These are phyloP conservation scores for Apiospora phragmitis DNA, from an alignment of 2,329 filamentous ascomycete species.

Conservation along the genomic window DNA sequence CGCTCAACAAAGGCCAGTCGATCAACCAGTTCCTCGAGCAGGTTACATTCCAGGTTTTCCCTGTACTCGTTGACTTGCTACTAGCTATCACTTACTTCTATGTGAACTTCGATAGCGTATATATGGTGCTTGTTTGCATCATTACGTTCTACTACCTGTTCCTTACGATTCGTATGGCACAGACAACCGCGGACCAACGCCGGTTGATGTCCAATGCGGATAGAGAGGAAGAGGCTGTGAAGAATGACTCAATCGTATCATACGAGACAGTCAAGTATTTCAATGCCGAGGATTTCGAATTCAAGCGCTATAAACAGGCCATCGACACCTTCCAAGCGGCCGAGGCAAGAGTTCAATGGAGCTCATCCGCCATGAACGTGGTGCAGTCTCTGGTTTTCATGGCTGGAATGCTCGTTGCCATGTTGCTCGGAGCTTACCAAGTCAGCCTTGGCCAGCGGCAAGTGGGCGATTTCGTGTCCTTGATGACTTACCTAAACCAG, in stretches of 20 bases:
- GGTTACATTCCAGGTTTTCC: slow-evolving; percentile 91
- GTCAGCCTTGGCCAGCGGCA: slow-evolving; percentile 65
- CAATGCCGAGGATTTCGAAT: slow-evolving; percentile 81
- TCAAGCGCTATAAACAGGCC: slow-evolving; percentile 69
- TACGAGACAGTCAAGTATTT: slow-evolving; percentile 96
- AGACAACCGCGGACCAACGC: slow-evolving; percentile 86
- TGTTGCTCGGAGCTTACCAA: slow-evolving; percentile 76
- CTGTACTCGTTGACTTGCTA: slow-evolving; percentile 88
- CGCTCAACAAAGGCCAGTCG: slow-evolving; percentile 90
- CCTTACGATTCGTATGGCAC: slow-evolving; percentile 93
- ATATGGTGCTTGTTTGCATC: slow-evolving; percentile 84
- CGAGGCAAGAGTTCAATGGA: slow-evolving; percentile 75
- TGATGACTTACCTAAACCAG: slow-evolving; percentile 78
- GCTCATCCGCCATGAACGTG: slow-evolving; percentile 78
- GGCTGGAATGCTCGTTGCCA: slow-evolving; percentile 69
- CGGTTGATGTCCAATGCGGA: slow-evolving; percentile 94
- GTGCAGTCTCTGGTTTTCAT: slow-evolving; percentile 81
- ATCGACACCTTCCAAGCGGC: slow-evolving; percentile 72
- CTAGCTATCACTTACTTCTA: slow-evolving; percentile 84
- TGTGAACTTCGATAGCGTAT: slow-evolving; percentile 79
- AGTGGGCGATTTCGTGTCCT: slow-evolving; percentile 70
- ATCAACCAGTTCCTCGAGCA: slow-evolving; percentile 98
- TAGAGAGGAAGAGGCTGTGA: slow-evolving; percentile 93
- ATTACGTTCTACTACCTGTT: slow-evolving; percentile 97
- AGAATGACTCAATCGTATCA: slow-evolving; percentile 98